These are phyloP conservation scores for Pythium aphanidermatum DNA, from an alignment of 352 stramenopile species.

Conservation along the genomic window DNA sequence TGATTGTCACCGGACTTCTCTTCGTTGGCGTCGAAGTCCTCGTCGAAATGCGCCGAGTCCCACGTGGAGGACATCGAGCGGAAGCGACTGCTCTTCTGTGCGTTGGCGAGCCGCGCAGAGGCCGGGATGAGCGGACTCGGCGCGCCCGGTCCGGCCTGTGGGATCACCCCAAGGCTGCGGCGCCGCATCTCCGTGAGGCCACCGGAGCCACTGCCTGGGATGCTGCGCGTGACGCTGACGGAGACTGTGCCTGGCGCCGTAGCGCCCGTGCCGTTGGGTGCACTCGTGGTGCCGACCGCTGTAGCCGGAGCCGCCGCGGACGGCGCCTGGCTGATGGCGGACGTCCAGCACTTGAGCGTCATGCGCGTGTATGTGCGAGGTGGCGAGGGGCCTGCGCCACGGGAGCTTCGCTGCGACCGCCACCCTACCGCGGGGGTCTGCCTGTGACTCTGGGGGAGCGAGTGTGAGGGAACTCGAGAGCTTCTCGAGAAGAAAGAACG, in stretches of 20 bases:
- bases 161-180: constrained; percentile 21
- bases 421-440: too few relatives aligned
- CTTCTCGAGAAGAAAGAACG: constrained; percentile 25
- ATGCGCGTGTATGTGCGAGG: constrained; percentile 22
- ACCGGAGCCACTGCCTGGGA: not conserved
- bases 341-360: constrained; percentile 62
- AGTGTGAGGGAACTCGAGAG: constrained; percentile 1
- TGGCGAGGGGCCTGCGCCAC: not conserved
- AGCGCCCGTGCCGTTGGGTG: not conserved
- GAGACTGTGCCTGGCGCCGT: constrained; percentile 1
- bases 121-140: constrained; percentile 16
- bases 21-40: constrained; percentile 37
- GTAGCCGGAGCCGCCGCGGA: constrained; percentile 7
- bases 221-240: not conserved
- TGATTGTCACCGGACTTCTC: constrained; percentile 13
- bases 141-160: constrained; percentile 1
- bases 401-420: not conserved
- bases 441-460: constrained; percentile 3
- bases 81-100: constrained; percentile 23
- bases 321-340: constrained; percentile 26
- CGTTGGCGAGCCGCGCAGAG: constrained; percentile 20
- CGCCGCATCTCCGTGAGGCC: constrained; percentile 15
- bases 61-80: constrained; percentile 62
- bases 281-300: not conserved
- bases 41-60: constrained; percentile 43